Conservation (phyloP, 768 basidiomycete species). For the Ephemerocybe angulata region DNA sequence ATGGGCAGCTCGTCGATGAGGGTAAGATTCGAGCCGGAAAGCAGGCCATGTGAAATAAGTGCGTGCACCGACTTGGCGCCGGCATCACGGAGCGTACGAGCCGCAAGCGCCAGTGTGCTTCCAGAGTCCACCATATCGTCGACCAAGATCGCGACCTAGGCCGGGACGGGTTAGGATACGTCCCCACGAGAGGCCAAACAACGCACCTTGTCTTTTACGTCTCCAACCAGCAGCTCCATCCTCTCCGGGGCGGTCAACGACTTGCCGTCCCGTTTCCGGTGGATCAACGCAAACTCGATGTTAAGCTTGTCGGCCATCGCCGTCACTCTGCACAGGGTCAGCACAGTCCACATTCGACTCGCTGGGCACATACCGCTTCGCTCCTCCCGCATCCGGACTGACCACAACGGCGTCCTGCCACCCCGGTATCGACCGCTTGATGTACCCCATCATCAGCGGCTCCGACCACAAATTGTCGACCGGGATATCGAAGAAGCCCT, state of each 20-base stretch:
- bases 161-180: constrained; percentile 4
- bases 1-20: constrained; percentile 70
- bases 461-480: constrained; percentile 98
- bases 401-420: constrained; percentile 91
- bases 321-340: constrained; percentile 59
- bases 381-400: constrained; percentile 96
- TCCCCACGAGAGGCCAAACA: constrained; percentile 5
- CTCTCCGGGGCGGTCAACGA: constrained; percentile 61
- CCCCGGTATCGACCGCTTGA: constrained; percentile 79
- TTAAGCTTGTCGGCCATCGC: constrained; percentile 94
- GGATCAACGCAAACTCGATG: constrained; percentile 93
- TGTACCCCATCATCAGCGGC: constrained; percentile 90
- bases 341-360: background rate
- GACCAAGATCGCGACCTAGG: constrained; percentile 85
- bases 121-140: constrained; percentile 99
- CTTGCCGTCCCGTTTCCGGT: constrained; percentile 80
- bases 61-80: constrained; percentile 87
- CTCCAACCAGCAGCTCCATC: constrained; percentile 94
- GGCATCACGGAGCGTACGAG: constrained; percentile 80
- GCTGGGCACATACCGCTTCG: constrained; percentile 74
- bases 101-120: constrained; percentile 80
- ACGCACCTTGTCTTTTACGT: constrained; percentile 81
- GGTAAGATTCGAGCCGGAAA: constrained; percentile 72
- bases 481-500: constrained; percentile 98
- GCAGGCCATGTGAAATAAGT: constrained; percentile 87